Evolutionary conservation across 2,329 filamentous ascomycete genomes (phyloP).

Genomic region (Fusarium sp.): DNA sequence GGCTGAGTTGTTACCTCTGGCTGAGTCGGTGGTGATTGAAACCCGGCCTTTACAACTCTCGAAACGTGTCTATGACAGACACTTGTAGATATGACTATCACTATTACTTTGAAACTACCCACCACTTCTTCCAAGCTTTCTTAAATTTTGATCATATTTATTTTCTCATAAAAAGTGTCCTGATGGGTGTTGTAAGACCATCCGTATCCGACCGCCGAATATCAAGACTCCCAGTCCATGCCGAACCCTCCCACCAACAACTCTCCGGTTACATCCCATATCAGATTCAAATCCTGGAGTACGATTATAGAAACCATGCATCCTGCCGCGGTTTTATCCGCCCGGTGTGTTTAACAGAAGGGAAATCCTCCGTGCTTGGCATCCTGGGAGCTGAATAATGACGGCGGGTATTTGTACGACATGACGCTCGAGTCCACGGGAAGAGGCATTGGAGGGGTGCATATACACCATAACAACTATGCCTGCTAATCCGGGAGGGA

Average conservation of each 20-base stretch:
- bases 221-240: not conserved
- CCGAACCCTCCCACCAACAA: conserved; percentile 20
- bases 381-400: conserved; percentile 13
- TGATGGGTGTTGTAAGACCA: not conserved
- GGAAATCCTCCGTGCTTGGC: conserved; percentile 5
- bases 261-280: conserved; percentile 8
- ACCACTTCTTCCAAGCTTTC: no score
- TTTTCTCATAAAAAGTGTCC: no score
- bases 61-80: not conserved
- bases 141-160: no score
- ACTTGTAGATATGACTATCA: not conserved
- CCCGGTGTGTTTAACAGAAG: not conserved
- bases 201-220: not conserved
- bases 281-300: not conserved
- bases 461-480: not conserved
- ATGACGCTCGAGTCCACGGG: conserved; percentile 18
- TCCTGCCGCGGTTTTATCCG: conserved; percentile 6
- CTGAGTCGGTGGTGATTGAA: not conserved
- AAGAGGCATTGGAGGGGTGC: conserved; percentile 20
- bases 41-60: not conserved
- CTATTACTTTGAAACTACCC: no score
- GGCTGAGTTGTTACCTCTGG: not conserved
- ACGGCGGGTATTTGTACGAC: conserved; percentile 20
- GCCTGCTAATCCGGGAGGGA: not conserved
- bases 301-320: conserved; percentile 10